Evolutionary conservation across 441 rosid species (phyloP).

Genomic region (Mallotus repandus): DNA sequence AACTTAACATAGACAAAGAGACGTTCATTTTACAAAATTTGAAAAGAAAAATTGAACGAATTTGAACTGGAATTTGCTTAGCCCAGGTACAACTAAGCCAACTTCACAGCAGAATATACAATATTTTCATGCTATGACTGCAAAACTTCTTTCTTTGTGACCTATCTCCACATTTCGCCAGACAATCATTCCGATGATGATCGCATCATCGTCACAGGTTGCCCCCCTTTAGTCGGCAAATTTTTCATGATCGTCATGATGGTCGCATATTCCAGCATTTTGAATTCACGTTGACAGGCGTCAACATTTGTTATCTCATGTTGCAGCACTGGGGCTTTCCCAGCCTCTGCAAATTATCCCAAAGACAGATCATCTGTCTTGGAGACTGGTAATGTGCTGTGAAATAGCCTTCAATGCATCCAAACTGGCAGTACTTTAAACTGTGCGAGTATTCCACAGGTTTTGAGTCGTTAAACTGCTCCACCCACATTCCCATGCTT

Average conservation of each 20-base stretch:
- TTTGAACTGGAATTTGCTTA: constrained; percentile 13
- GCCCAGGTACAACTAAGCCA: constrained; percentile 23
- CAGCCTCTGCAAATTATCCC: constrained; percentile 61
- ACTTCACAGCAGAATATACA: constrained; percentile 28
- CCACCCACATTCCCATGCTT: constrained; percentile 99
- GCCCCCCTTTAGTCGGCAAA: background rate
- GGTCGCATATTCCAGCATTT: background rate
- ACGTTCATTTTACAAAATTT: too few relatives aligned
- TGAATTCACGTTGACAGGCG: too few relatives aligned
- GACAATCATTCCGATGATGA: background rate
- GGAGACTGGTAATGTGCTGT: constrained; percentile 99
- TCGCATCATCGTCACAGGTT: constrained; percentile 4
- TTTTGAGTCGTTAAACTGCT: constrained; percentile 72
- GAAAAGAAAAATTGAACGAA: constrained; percentile 29
- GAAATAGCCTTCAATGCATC: constrained; percentile 81
- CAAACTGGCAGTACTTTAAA: constrained; percentile 82
- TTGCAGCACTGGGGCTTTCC: constrained; percentile 73
- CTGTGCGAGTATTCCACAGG: constrained; percentile 80
- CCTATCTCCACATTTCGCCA: background rate
- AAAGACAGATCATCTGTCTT: constrained; percentile 87
- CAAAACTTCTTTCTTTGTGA: constrained; percentile 30
- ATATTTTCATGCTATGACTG: constrained; percentile 27
- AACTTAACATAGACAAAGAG: background rate
- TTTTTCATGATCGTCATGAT: background rate
- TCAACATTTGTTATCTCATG: constrained; percentile 51